Base-by-base conservation (phyloP, 1,139 yeast genomes). In the Blastobotrys persicus region DNA sequence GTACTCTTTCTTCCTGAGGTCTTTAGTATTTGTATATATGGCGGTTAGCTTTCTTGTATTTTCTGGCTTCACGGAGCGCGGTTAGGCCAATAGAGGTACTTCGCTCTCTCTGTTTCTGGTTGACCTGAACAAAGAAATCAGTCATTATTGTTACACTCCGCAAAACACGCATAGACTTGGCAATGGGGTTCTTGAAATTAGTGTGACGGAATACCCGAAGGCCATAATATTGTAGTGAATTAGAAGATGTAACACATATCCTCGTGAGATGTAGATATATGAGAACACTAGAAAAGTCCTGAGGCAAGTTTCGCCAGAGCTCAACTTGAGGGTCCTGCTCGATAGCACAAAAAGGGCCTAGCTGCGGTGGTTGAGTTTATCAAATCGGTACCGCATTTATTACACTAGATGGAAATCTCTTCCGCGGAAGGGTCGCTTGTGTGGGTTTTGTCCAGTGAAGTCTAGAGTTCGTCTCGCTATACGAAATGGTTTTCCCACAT, bases 41-140 rank as follows among this genome's bases (percentile, higher is more conserved):
- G n/a, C n/a, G n/a, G n/a, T n/a, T n/a, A n/a, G n/a, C n/a, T n/a
- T n/a, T n/a, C n/a, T n/a, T n/a, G n/a, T 32, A 13, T 12, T 32
- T 32, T n/a, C 16, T n/a, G 13, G 12, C 12, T 16, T 6, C 12
- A 13, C 14, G 35, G n/a, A 6, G 14, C n/a, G n/a, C n/a, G n/a
- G n/a, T n/a, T n/a, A n/a, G n/a, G 35, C 35, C 35, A 7, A 32
- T 32, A n/a, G 35, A n/a, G 12, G 35, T 32, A 32, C 14, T 32
- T n/a, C 14, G 16, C 6, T 32, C 14, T 12, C 13, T 32, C 6
- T 13, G 35, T 12, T 32, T 32, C 13, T 12, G 12, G 7, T 16
- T 6, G 12, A n/a, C 14, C n/a, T 6, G 16, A 6, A 16, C 35
- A 32, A 32, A 32, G 35, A 32, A 32, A 32, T 32, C 35, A 7